These are phyloP conservation scores for Mycena belliarum DNA, from an alignment of 768 basidiomycete genomes.

Conservation along the genomic window DNA sequence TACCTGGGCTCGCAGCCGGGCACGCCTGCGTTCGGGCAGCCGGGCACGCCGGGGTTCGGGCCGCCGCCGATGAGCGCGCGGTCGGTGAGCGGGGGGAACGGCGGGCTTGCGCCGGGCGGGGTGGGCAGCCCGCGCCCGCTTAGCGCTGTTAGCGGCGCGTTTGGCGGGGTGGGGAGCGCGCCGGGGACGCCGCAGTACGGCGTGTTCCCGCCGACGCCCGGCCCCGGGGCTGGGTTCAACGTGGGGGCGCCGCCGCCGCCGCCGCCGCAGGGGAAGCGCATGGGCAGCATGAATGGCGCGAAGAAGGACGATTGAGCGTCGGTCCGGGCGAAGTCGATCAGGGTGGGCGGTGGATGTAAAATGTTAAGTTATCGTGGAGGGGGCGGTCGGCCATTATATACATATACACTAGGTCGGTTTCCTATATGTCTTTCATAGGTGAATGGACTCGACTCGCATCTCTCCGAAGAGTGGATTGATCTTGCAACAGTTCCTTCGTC, in stretches of 20 bases:
- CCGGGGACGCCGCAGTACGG: conserved; percentile 24
- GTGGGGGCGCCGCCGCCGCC: conserved; percentile 31
- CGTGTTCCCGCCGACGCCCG: conserved; percentile 34
- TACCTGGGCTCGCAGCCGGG: conserved; percentile 5
- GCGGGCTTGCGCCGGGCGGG: conserved; percentile 1
- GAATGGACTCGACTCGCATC: too few relatives aligned
- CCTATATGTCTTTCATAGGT: too few relatives aligned
- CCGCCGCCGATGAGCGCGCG: conserved; percentile 12
- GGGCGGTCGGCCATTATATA: too few relatives aligned
- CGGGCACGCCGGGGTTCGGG: conserved; percentile 2
- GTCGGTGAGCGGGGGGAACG: conserved; percentile 6
- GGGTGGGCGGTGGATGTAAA: too few relatives aligned
- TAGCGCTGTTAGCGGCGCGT: conserved; percentile 10
- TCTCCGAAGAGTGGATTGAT: too few relatives aligned
- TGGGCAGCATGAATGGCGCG: conserved; percentile 32
- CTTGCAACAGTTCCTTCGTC: too few relatives aligned
- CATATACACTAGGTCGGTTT: too few relatives aligned
- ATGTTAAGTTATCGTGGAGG: too few relatives aligned
- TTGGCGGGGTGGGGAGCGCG: conserved; percentile 1
- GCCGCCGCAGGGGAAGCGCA: conserved; percentile 25
- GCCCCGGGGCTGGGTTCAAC: conserved; percentile 32
- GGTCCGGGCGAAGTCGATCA: not conserved
- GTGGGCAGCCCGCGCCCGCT: conserved; percentile 9
- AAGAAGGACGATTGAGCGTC: conserved; percentile 40
- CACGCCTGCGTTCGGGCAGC: conserved; percentile 1